A percentile compares a stretch with the other conserved stretches of the same genome.
Evolutionary conservation across 495 filamentous ascomycete genomes (phyloP).

Genomic region (Neurospora intermedia): DNA sequence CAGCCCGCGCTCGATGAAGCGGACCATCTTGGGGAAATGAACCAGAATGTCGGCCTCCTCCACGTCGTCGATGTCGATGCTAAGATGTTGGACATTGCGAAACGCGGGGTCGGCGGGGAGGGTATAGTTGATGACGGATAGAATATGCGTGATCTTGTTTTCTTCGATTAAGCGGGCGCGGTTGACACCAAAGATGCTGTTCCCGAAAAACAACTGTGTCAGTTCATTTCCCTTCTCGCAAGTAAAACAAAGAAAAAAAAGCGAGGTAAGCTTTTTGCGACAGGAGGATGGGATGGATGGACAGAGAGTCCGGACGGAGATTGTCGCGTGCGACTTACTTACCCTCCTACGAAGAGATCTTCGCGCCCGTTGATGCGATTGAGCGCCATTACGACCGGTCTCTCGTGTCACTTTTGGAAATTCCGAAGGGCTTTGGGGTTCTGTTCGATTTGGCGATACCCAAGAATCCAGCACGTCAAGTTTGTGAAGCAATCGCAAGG

Average conservation of each 20-base stretch:
- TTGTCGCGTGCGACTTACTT: constrained; percentile 31
- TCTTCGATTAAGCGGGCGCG: constrained; percentile 54
- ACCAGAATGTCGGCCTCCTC: constrained; percentile 78
- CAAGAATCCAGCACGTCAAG: not conserved
- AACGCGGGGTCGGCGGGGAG: constrained; percentile 26
- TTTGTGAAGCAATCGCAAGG: not conserved
- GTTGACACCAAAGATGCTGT: constrained; percentile 66
- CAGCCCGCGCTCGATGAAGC: constrained; percentile 73
- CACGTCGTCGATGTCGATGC: constrained; percentile 78
- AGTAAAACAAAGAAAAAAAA: not conserved
- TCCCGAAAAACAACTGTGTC: constrained; percentile 6
- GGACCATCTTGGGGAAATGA: constrained; percentile 62
- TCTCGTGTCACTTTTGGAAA: not conserved
- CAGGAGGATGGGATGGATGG: constrained; percentile 5
- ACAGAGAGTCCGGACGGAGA: not conserved
- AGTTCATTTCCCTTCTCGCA: constrained; percentile 6
- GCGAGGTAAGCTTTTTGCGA: not conserved
- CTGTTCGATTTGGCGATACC: not conserved
- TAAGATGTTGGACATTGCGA: constrained; percentile 53
- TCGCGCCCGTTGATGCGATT: constrained; percentile 53
- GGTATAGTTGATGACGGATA: constrained; percentile 58
- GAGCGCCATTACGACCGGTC: constrained; percentile 17
- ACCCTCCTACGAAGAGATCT: constrained; percentile 80
- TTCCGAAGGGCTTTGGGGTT: not conserved
- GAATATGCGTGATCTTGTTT: constrained; percentile 75